A percentile compares a stretch with the other conserved stretches of the same genome.
These are phyloP conservation scores for Knoxia roxburghii DNA, from an alignment of 257 asterid genomes.

Conservation along the genomic window DNA sequence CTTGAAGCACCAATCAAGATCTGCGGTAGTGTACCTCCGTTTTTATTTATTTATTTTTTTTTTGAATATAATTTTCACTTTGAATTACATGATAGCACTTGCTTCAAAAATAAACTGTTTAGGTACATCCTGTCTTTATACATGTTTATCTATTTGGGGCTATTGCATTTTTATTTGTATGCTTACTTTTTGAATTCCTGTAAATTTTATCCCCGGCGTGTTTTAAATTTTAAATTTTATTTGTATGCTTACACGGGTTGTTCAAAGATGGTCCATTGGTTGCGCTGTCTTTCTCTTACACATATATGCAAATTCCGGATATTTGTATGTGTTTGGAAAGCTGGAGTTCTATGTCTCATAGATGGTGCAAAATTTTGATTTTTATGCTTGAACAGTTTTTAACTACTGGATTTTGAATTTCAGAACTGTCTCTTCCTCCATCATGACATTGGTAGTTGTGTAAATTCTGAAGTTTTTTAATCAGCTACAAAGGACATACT, in stretches of 20 bases:
- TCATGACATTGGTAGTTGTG: background rate
- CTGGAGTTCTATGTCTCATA: background rate
- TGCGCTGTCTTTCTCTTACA: background rate
- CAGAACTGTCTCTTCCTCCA: too few species aligned
- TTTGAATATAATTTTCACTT: background rate
- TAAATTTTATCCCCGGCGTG: too few species aligned
- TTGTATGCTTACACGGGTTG: background rate
- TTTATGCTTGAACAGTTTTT: background rate
- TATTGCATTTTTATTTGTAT: too few species aligned
- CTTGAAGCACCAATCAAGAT: slow-evolving; percentile 98
- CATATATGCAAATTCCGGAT: background rate
- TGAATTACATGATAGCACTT: background rate
- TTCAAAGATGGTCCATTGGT: background rate
- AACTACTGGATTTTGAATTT: background rate
- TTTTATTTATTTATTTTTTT: background rate
- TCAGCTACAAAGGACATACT: background rate
- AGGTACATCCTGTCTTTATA: background rate
- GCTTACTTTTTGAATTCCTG: background rate
- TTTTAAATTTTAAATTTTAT: too few species aligned
- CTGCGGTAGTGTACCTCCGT: slow-evolving; percentile 50
- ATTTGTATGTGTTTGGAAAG: background rate
- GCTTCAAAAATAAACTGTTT: background rate
- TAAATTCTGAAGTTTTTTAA: background rate
- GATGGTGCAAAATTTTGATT: slow-evolving; percentile 1
- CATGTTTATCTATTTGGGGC: background rate